Evolutionary conservation across 805 yeast species (phyloP).

Genomic region (Gaillardinia entomophila): DNA sequence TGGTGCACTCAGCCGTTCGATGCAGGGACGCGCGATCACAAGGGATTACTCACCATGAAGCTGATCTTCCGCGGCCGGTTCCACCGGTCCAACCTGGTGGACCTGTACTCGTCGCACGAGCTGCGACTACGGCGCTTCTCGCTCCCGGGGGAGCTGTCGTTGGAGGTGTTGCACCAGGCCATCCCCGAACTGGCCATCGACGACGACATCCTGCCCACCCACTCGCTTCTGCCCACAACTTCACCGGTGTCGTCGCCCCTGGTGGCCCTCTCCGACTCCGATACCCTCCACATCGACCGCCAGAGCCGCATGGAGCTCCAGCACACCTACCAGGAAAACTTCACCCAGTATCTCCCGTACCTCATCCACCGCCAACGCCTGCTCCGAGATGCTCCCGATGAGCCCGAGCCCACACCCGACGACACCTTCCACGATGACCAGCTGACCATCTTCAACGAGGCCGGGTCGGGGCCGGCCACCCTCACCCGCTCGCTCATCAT

Average conservation of each 20-base stretch:
- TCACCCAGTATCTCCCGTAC: conserved; percentile 31
- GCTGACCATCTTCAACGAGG: conserved; percentile 15
- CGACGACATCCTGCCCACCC: background rate
- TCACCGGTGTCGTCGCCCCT: conserved; percentile 8
- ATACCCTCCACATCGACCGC: conserved; percentile 22
- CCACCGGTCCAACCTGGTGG: background rate
- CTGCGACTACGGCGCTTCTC: background rate
- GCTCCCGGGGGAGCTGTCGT: background rate
- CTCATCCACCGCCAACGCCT: conserved; percentile 27
- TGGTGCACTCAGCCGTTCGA: too few species aligned
- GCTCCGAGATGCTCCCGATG: conserved; percentile 9
- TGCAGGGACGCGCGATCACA: too few species aligned
- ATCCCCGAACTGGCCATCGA: background rate
- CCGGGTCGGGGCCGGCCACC: conserved; percentile 1
- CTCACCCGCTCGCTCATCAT: conserved; percentile 10
- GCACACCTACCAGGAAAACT: conserved; percentile 30
- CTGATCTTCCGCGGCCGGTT: background rate
- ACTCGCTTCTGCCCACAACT: background rate
- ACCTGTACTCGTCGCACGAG: background rate
- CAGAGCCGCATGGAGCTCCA: conserved; percentile 28
- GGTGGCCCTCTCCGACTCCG: conserved; percentile 30
- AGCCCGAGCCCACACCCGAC: background rate
- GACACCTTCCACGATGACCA: conserved; percentile 11
- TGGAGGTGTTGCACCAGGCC: background rate
- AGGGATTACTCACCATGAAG: too few species aligned